Evolutionary conservation across 345 rosid species (phyloP).

Genomic region (Rubroshorea leprosula): DNA sequence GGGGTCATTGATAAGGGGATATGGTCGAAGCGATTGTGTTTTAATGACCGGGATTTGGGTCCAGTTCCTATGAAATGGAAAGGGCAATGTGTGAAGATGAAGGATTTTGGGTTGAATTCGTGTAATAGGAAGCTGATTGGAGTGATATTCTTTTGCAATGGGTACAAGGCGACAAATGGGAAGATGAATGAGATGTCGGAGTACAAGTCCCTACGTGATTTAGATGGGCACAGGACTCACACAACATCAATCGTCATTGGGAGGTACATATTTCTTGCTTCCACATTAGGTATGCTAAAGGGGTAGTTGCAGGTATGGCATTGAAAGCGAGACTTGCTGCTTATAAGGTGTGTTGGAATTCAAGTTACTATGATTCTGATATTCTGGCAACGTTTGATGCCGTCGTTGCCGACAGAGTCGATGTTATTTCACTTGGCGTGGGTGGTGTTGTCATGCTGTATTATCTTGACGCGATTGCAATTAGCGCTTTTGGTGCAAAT

Average conservation of each 20-base stretch:
- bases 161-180: constrained; percentile 77
- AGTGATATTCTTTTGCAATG: constrained; percentile 60
- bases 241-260: constrained; percentile 85
- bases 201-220: constrained; percentile 73
- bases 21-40: constrained; percentile 86
- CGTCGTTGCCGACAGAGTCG: constrained; percentile 77
- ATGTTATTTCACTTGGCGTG: constrained; percentile 78
- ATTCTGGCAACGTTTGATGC: constrained; percentile 82
- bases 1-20: constrained; percentile 91
- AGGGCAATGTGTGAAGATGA: constrained; percentile 48
- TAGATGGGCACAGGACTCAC: constrained; percentile 90
- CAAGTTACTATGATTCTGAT: constrained; percentile 90
- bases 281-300: constrained; percentile 69
- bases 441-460: constrained; percentile 88
- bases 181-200: constrained; percentile 63
- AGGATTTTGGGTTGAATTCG: constrained; percentile 33
- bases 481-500: constrained; percentile 73
- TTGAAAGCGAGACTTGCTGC: constrained; percentile 86
- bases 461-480: constrained; percentile 86
- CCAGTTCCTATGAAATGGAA: constrained; percentile 77
- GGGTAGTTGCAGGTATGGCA: constrained; percentile 86
- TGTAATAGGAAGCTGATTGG: constrained; percentile 83
- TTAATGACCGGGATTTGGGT: constrained; percentile 70
- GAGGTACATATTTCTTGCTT: constrained; percentile 66
- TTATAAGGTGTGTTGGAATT: constrained; percentile 90